Base-by-base conservation (phyloP, 2,329 filamentous ascomycete species). In the Sporothrix variecibatus region DNA sequence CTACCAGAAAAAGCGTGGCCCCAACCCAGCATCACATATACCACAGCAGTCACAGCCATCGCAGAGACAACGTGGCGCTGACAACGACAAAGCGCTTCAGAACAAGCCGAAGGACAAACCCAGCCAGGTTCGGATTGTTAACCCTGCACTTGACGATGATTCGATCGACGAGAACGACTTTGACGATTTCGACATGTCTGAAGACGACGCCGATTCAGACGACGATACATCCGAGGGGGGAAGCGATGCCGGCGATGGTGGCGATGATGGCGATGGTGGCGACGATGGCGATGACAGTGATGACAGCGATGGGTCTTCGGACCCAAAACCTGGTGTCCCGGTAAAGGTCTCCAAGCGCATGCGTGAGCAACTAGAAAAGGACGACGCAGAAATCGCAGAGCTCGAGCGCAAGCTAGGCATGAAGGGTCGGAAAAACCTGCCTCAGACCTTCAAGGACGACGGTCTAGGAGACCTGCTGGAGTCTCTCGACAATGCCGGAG, bases 371-470 rank as follows among this genome's bases (percentile, higher is more conserved):
- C 84, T 98, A 4, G 91, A 89, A 0, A 86, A 93, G 75, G 95
- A 99, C 74, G 94, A 98, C 79, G 93, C 91, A 1, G 94, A 97
- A 78, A 98, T 99, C 78, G 91, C 92, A 26, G 91, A 91, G 2
- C 85, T 98, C 43, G 96, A 99, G 83, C 94, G 92, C 81, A 97
- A 93, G 79, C 84, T 99, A 2, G 95, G 96, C 0, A 87, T 98
- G 77, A 93, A 91, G 80, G 89, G 90, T 31, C 92, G 92, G 75
- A 97, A 94, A 79, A 91, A 89, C 43, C 82, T 94, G 5, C 91
- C 91, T 0, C 92, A 93, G 77, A 86, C 90, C 0, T 94, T 95
- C 78, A 88, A 90, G 26, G 93, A 97, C 7, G 95, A 98, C 79
- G 95, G 94, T 0, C 84, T 98, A 1, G 94, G 91, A 58, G 92